Evolutionary conservation across 768 basidiomycete genomes (phyloP).

Genomic region (Naematelia aurantialba): DNA sequence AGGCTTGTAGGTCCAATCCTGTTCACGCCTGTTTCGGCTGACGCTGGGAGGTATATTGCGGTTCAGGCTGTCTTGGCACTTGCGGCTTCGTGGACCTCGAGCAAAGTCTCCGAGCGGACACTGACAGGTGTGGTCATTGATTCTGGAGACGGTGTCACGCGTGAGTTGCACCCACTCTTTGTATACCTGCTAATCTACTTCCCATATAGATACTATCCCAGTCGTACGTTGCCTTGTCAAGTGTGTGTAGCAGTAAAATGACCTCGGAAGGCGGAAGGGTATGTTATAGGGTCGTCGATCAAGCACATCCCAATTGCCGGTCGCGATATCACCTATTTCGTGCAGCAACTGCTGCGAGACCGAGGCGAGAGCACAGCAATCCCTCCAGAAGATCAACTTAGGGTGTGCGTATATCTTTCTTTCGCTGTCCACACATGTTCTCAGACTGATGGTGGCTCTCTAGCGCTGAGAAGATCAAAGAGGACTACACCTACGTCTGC

Average conservation of each 20-base stretch:
- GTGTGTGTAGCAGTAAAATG: slow-evolving; percentile 6
- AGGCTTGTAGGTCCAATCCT: slow-evolving; percentile 57
- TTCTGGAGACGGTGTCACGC: slow-evolving; percentile 98
- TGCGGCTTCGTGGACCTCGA: slow-evolving; percentile 94
- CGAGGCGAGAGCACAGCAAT: slow-evolving; percentile 86
- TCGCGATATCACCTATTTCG: slow-evolving; percentile 93
- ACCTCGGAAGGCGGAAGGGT: slow-evolving; percentile 70
- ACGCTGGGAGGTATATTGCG: slow-evolving; percentile 67
- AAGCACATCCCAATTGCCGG: slow-evolving; percentile 99
- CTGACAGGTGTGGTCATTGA: slow-evolving; percentile 97
- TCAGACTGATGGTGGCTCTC: slow-evolving; percentile 1
- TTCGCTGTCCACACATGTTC: neutral
- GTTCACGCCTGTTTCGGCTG: neutral
- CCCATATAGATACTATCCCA: slow-evolving; percentile 65
- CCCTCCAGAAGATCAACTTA: slow-evolving; percentile 90
- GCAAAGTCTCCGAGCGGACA: slow-evolving; percentile 80
- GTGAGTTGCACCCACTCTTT: no score
- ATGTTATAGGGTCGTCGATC: slow-evolving; percentile 97
- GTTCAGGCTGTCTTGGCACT: slow-evolving; percentile 98
- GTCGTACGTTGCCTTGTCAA: slow-evolving; percentile 45
- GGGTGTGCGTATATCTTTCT: slow-evolving; percentile 54
- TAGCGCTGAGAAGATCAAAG: slow-evolving; percentile 84
- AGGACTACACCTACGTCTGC: slow-evolving; percentile 96
- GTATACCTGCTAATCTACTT: neutral
- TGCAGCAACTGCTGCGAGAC: slow-evolving; percentile 90